Conservation (phyloP, 495 filamentous ascomycete species). For the Chaetomium cochliodes region DNA sequence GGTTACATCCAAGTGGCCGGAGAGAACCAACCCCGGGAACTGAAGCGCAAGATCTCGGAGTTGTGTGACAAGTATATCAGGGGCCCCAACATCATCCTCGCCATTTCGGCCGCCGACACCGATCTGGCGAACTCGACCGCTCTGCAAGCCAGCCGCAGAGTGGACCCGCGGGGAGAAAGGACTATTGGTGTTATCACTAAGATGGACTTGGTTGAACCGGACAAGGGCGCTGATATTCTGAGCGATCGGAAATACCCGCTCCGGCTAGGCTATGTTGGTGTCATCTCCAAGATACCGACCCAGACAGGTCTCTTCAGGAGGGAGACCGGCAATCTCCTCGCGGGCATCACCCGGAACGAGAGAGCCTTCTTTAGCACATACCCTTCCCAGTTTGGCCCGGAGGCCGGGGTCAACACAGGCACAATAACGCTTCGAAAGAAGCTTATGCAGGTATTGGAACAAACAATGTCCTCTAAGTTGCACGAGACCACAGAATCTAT, state of each 20-base stretch:
- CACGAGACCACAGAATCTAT: conserved; percentile 87
- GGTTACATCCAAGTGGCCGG: conserved; percentile 96
- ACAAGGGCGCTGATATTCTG: conserved; percentile 72
- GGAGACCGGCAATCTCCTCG: conserved; percentile 77
- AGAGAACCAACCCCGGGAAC: conserved; percentile 81
- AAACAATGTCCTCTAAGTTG: conserved; percentile 91
- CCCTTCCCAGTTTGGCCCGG: conserved; percentile 72
- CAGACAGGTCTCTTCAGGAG: conserved; percentile 75
- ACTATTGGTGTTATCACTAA: conserved; percentile 99
- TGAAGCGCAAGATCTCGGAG: conserved; percentile 94
- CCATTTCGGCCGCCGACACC: conserved; percentile 96
- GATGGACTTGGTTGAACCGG: conserved; percentile 94
- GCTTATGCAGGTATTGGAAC: conserved; percentile 93
- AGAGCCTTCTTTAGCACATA: conserved; percentile 83
- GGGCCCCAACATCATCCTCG: conserved; percentile 91
- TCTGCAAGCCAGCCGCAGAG: conserved; percentile 81
- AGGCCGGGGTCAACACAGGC: conserved; percentile 70
- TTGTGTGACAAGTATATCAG: conserved; percentile 99
- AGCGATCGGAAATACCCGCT: conserved; percentile 91
- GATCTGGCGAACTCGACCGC: conserved; percentile 96
- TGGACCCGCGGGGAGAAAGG: conserved; percentile 90
- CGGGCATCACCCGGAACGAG: conserved; percentile 83
- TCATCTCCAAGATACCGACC: conserved; percentile 77
- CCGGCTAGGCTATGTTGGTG: conserved; percentile 93
- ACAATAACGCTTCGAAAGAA: conserved; percentile 87